A percentile compares a stretch with the other conserved stretches of the same genome.
Conservation (phyloP, 2,329 filamentous ascomycete genomes). For the Pseudogymnoascus sp. region DNA sequence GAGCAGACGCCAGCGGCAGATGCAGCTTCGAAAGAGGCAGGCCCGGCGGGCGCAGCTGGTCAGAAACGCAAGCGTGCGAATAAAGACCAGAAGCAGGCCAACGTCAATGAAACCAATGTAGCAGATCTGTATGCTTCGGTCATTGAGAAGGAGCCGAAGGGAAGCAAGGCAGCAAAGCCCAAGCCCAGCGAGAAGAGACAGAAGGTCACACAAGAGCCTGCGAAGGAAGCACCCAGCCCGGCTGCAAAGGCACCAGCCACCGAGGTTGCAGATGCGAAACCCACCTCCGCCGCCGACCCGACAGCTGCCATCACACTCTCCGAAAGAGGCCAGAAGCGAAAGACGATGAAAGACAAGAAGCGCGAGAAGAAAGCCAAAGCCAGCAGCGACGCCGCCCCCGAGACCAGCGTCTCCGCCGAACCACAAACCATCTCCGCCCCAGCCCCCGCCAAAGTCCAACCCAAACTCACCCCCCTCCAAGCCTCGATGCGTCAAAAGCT, state of each 20-base stretch:
- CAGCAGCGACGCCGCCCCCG: conserved; percentile 12
- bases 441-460: conserved; percentile 13
- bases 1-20: conserved; percentile 21
- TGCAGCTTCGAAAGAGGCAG: conserved; percentile 25
- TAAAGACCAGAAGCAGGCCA: conserved; percentile 44
- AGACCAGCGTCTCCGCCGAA: conserved; percentile 17
- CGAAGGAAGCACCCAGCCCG: conserved; percentile 22
- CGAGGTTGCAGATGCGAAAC: conserved; percentile 21
- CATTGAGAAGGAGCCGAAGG: conserved; percentile 56
- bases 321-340: conserved; percentile 21
- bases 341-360: conserved; percentile 33
- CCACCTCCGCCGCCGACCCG: conserved; percentile 22
- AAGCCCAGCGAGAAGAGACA: conserved; percentile 22
- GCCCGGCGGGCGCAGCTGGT: conserved; percentile 29
- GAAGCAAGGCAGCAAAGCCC: conserved; percentile 26
- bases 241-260: conserved; percentile 11
- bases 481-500: conserved; percentile 92
- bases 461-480: conserved; percentile 79
- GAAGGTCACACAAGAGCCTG: conserved; percentile 20
- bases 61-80: conserved; percentile 45
- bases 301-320: not conserved
- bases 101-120: conserved; percentile 63
- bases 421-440: conserved; percentile 18
- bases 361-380: conserved; percentile 24
- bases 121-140: conserved; percentile 71